A percentile compares a stretch with the other conserved stretches of the same genome.
phyloP scores from a whole-genome alignment of 768 basidiomycete genomes.

The Lepiota brunneoincarnata region DNA sequence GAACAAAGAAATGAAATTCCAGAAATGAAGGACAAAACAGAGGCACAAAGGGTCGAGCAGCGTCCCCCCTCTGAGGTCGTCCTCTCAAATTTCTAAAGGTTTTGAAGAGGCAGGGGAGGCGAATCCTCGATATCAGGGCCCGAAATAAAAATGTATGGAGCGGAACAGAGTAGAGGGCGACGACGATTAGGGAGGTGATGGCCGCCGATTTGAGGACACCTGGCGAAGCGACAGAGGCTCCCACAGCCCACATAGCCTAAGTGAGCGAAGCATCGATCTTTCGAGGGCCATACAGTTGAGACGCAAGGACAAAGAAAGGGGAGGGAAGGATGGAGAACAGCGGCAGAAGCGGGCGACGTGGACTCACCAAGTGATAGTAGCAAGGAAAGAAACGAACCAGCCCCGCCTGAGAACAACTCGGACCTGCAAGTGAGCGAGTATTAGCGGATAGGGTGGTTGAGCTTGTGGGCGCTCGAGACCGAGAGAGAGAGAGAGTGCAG shows the following conservation, averaged over 20 bases:
- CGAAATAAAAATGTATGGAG: background rate
- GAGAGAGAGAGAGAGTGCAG: background rate
- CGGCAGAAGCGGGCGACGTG: constrained; percentile 15
- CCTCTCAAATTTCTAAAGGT: background rate
- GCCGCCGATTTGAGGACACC: background rate
- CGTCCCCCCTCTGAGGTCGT: background rate
- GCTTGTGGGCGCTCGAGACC: background rate
- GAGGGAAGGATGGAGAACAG: background rate
- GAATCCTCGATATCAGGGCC: background rate
- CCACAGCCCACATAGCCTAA: background rate
- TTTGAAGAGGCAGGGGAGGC: background rate
- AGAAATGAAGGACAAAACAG: too few species aligned
- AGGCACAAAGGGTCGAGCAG: too few species aligned
- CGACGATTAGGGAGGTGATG: background rate
- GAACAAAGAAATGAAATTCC: constrained; percentile 5
- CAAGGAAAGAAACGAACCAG: background rate
- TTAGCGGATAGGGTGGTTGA: background rate
- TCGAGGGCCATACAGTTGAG: background rate
- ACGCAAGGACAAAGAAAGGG: background rate
- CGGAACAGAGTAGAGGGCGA: background rate
- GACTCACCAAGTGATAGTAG: constrained; percentile 13
- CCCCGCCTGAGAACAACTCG: background rate
- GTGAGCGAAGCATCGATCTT: background rate
- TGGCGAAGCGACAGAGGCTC: background rate
- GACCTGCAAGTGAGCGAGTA: background rate